Percentiles rank a stretch among this genome's conserved stretches.
phyloP scores from a whole-genome alignment of 23 red algal species.

The Agarophyton chilense region DNA sequence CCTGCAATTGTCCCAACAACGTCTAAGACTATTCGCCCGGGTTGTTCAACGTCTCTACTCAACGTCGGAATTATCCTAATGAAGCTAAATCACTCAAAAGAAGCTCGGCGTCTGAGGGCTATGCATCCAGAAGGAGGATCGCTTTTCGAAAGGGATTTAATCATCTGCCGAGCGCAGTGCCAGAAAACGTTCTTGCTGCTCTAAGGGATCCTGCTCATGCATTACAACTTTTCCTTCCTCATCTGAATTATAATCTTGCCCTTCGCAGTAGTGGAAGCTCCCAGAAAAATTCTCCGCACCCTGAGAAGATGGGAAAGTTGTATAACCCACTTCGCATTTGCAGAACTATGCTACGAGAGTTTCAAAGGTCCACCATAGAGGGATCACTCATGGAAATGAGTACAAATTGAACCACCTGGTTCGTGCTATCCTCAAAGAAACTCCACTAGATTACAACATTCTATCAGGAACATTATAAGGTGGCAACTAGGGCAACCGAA shows the following conservation, averaged over 20 bases:
- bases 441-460: constrained; percentile 21
- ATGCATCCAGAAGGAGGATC: constrained; percentile 67
- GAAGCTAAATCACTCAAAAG: constrained; percentile 5
- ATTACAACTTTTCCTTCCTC: constrained; percentile 26
- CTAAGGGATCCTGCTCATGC: constrained; percentile 23
- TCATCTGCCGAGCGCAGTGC: constrained; percentile 24
- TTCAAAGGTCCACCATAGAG: constrained; percentile 10
- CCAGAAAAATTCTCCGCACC: neutral
- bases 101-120: constrained; percentile 40
- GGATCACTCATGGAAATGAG: constrained; percentile 31
- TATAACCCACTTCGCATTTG: constrained; percentile 26
- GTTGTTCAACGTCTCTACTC: constrained; percentile 35
- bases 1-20: neutral
- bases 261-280: neutral
- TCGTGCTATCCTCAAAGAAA: constrained; percentile 24
- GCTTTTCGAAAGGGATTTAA: constrained; percentile 49
- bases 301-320: neutral
- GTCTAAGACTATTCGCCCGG: neutral
- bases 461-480: constrained; percentile 49
- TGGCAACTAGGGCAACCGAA: constrained; percentile 1
- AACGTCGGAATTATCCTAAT: constrained; percentile 9
- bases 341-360: constrained; percentile 27
- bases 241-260: neutral
- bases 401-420: neutral
- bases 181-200: constrained; percentile 50